Conservation (phyloP, 768 basidiomycete species). For the Tricholoma bakamatsutake region DNA sequence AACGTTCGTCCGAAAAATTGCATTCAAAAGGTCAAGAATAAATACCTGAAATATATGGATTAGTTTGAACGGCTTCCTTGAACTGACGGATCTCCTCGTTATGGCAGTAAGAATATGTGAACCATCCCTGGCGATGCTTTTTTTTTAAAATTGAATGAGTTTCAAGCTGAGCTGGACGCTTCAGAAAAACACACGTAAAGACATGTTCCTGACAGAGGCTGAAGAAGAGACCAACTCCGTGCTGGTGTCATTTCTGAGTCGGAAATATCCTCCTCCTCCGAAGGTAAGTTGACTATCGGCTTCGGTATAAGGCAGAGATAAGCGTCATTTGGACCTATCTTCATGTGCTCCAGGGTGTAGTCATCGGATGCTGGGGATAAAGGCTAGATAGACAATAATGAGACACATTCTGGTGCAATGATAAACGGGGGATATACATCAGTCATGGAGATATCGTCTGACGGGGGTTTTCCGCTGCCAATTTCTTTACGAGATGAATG, state of each 20-base stretch:
- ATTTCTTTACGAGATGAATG: slow-evolving; percentile 50
- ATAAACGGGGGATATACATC: slow-evolving; percentile 29
- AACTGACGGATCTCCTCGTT: slow-evolving; percentile 95
- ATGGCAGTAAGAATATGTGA: slow-evolving; percentile 97
- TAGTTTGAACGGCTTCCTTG: slow-evolving; percentile 68
- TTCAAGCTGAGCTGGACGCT: slow-evolving; percentile 22
- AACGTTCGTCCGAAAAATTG: not conserved
- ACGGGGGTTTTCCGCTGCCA: slow-evolving; percentile 37
- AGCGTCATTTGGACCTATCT: slow-evolving; percentile 59
- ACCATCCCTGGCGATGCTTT: slow-evolving; percentile 87
- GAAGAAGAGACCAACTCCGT: slow-evolving; percentile 77
- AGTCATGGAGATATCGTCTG: slow-evolving; percentile 24
- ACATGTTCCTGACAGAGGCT: slow-evolving; percentile 73
- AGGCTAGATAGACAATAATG: slow-evolving; percentile 14
- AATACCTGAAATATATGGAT: slow-evolving; percentile 61
- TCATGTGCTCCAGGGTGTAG: slow-evolving; percentile 68
- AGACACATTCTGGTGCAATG: slow-evolving; percentile 6
- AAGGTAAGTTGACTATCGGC: slow-evolving; percentile 39
- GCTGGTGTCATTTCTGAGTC: slow-evolving; percentile 60
- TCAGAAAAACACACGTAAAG: slow-evolving; percentile 65
- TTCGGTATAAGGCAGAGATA: slow-evolving; percentile 80
- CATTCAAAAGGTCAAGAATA: slow-evolving; percentile 16
- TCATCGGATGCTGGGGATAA: slow-evolving; percentile 19
- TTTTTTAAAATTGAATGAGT: slow-evolving; percentile 22
- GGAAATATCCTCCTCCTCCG: slow-evolving; percentile 41